These are phyloP conservation scores for Tetrahymena borealis DNA, from an alignment of 73 alveolate genomes.

Conservation along the genomic window DNA sequence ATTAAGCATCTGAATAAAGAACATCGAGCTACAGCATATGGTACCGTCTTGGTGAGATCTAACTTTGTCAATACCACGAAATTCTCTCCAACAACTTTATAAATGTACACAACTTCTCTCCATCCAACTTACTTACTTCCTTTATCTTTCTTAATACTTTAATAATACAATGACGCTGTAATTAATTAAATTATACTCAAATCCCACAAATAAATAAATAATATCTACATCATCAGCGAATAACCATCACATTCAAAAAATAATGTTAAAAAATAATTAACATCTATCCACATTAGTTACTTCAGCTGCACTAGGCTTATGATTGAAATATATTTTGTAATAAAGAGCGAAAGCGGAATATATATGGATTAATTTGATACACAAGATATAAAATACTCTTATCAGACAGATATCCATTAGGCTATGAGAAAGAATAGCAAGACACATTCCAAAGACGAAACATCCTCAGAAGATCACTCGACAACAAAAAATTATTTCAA, in stretches of 20 bases:
- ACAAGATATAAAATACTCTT: background rate
- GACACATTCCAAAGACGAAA: background rate
- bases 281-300: background rate
- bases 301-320: background rate
- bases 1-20: background rate
- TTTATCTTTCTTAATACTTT: background rate
- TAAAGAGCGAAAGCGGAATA: background rate
- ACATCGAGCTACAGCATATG: background rate
- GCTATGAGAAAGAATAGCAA: background rate
- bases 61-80: background rate
- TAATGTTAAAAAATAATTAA: background rate
- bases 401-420: background rate
- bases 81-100: background rate
- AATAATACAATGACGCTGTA: background rate
- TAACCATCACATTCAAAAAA: background rate
- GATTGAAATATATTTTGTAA: background rate
- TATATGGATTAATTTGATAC: background rate
- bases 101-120: background rate
- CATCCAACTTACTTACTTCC: background rate
- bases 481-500: background rate
- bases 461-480: background rate
- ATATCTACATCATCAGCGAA: background rate
- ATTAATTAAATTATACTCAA: background rate
- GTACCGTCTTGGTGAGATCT: background rate
- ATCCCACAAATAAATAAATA: background rate